Percentiles rank a stretch among this genome's conserved stretches.
These are phyloP conservation scores for Tubosaeta sp. DNA, from an alignment of 768 basidiomycete species.

Conservation along the genomic window DNA sequence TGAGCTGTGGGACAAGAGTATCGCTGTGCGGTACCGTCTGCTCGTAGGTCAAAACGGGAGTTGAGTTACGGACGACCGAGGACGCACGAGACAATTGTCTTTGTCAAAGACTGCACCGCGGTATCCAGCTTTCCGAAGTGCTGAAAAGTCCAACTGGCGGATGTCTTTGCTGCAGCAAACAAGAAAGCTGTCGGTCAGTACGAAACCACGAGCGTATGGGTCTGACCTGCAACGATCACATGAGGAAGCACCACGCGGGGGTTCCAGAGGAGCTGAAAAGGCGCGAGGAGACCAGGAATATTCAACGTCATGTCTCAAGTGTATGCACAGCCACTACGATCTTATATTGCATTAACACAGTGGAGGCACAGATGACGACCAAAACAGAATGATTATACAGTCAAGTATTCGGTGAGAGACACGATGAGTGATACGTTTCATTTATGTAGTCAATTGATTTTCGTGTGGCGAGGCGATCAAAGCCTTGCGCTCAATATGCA, in stretches of 20 bases:
- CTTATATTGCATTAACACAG: too few species aligned
- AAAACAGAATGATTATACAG: too few species aligned
- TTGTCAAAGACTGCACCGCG: conserved; percentile 94
- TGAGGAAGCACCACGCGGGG: conserved; percentile 68
- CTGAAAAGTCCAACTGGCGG: conserved; percentile 74
- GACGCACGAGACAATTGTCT: conserved; percentile 88
- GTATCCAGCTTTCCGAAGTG: conserved; percentile 72
- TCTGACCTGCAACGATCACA: conserved; percentile 60
- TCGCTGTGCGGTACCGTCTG: conserved; percentile 84
- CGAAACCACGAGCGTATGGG: background rate
- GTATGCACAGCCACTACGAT: background rate
- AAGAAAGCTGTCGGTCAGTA: conserved; percentile 6
- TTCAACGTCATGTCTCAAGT: conserved; percentile 61
- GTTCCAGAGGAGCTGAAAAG: conserved; percentile 64
- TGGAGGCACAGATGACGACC: too few species aligned
- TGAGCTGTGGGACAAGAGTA: conserved; percentile 67
- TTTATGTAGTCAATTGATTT: too few species aligned
- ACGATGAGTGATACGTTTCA: too few species aligned
- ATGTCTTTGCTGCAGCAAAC: conserved; percentile 62
- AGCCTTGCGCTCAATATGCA: too few species aligned
- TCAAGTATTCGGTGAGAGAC: too few species aligned
- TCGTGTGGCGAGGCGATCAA: too few species aligned
- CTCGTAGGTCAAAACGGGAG: background rate
- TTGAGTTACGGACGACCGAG: background rate
- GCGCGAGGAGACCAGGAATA: conserved; percentile 63